These are phyloP conservation scores for Coemansia sp. DNA, from an alignment of 192 early-diverging fungal species.

Conservation along the genomic window DNA sequence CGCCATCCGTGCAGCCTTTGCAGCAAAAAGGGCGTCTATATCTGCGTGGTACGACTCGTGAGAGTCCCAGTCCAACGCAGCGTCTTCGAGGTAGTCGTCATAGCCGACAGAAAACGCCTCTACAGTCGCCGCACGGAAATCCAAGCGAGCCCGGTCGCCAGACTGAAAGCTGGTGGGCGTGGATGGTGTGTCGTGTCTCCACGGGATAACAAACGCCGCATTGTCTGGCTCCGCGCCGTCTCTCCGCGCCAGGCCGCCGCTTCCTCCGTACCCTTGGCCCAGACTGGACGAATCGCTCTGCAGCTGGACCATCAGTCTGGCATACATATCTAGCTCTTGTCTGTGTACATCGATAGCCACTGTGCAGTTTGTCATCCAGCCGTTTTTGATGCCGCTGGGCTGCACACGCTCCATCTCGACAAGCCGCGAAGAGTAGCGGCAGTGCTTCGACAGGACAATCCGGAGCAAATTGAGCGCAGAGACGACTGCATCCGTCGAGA, in stretches of 20 bases:
- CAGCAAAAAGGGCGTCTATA: constrained; percentile 42
- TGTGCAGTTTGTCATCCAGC: constrained; percentile 54
- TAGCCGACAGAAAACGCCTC: constrained; percentile 51
- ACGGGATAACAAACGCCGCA: constrained; percentile 38
- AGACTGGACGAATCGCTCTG: constrained; percentile 19
- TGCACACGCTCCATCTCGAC: constrained; percentile 69
- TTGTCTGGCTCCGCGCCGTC: constrained; percentile 21
- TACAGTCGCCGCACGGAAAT: constrained; percentile 28
- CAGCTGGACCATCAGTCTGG: constrained; percentile 49
- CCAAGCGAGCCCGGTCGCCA: constrained; percentile 20
- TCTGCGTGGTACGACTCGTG: constrained; percentile 51
- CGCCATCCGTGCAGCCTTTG: constrained; percentile 34
- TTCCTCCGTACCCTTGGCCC: constrained; percentile 4
- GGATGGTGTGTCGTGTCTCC: constrained; percentile 26
- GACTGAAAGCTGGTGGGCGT: constrained; percentile 3
- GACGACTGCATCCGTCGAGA: constrained; percentile 82
- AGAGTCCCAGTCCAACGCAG: constrained; percentile 52
- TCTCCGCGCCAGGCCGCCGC: constrained; percentile 1
- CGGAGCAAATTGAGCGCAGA: constrained; percentile 80
- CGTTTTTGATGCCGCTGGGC: constrained; percentile 24
- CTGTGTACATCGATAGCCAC: constrained; percentile 53
- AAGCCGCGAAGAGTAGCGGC: constrained; percentile 73
- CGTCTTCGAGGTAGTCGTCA: constrained; percentile 61
- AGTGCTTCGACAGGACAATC: constrained; percentile 74
- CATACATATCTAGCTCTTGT: constrained; percentile 57